Conservation (phyloP, 2,329 filamentous ascomycete species). For the Chrysosporium queenslandicum region DNA sequence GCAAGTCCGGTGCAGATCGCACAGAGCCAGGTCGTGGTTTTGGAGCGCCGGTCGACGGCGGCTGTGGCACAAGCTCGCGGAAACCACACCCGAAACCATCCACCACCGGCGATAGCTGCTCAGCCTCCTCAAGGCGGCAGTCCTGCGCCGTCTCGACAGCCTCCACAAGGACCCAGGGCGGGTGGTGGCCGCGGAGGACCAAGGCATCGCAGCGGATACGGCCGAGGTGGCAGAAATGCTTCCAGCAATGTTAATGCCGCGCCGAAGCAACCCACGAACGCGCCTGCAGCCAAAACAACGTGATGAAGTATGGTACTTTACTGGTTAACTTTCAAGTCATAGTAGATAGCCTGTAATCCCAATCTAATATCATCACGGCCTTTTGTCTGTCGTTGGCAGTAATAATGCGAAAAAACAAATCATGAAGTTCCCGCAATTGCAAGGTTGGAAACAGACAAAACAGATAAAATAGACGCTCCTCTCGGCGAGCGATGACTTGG, state of each 20-base stretch:
- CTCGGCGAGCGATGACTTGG: no score
- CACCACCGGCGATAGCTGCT: neutral
- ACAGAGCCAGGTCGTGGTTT: conserved; percentile 74
- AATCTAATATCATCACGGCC: no score
- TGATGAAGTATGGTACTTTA: neutral
- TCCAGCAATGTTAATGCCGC: neutral
- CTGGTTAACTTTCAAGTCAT: no score
- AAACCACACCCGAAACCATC: conserved; percentile 9
- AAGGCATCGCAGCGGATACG: conserved; percentile 5
- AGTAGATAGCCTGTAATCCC: no score
- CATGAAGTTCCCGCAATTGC: no score
- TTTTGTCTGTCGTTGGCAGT: no score
- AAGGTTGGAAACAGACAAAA: no score
- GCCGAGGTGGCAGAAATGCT: conserved; percentile 1
- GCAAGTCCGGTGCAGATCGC: conserved; percentile 74
- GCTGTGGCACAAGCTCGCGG: conserved; percentile 13
- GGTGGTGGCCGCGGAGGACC: conserved; percentile 7
- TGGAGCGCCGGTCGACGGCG: conserved; percentile 48
- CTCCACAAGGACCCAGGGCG: conserved; percentile 8
- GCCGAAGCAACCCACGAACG: neutral
- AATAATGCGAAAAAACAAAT: no score
- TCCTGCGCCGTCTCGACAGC: neutral
- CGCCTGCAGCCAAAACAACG: neutral
- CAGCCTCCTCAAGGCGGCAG: neutral
- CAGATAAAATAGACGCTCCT: no score